Evolutionary conservation across 352 stramenopile species (phyloP).

Genomic region (Phytophthora quininea): DNA sequence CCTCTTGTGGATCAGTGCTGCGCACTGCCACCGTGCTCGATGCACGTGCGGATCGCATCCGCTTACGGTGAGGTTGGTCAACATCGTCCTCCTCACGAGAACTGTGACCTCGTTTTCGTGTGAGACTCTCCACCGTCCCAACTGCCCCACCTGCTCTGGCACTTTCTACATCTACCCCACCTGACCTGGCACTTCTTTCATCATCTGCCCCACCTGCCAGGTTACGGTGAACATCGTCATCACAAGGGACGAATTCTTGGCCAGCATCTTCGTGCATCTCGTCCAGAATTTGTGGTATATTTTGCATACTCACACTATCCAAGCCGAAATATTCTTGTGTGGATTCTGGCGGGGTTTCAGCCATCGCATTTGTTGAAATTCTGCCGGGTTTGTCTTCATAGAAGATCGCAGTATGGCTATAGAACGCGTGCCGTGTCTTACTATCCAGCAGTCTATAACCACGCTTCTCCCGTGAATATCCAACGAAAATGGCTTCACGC

Average conservation of each 20-base stretch:
- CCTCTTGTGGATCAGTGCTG: neutral
- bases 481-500: conserved; percentile 9
- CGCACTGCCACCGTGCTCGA: no score
- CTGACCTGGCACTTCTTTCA: neutral
- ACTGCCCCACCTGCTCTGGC: neutral
- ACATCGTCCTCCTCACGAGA: no score
- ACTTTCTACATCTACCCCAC: neutral
- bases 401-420: conserved; percentile 14
- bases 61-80: neutral
- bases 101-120: neutral
- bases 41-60: neutral
- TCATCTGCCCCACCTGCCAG: neutral
- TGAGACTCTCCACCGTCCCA: no score
- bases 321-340: conserved; percentile 6
- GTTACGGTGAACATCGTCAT: neutral
- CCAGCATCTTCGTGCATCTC: conserved; percentile 1
- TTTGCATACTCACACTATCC: conserved; percentile 4
- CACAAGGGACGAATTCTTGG: neutral
- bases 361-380: neutral
- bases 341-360: neutral
- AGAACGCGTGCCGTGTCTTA: conserved; percentile 11
- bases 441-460: conserved; percentile 13
- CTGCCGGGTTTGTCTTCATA: conserved; percentile 14
- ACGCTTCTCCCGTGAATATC: conserved; percentile 5
- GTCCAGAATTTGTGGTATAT: neutral